phyloP scores from a whole-genome alignment of 805 yeast species.

The Wickerhamiella hasegawae region DNA sequence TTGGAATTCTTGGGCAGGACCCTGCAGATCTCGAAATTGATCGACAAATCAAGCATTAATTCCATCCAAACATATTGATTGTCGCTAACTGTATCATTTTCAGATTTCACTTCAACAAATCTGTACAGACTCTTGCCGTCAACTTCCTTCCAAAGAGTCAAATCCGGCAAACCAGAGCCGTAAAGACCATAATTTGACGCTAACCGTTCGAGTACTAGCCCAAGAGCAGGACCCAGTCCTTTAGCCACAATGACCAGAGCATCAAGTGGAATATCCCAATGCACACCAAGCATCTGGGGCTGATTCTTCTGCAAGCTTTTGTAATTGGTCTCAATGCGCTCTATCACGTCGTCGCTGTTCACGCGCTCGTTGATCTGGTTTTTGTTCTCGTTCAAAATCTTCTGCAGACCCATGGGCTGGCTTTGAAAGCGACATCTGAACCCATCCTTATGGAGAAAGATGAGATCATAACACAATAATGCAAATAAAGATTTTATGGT shows the following conservation, averaged over 20 bases:
- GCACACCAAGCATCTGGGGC: slow-evolving; percentile 18
- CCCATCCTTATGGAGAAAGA: slow-evolving; percentile 17
- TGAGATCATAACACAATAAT: slow-evolving; percentile 19
- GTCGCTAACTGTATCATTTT: slow-evolving; percentile 23
- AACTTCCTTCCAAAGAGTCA: slow-evolving; percentile 19
- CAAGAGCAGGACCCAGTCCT: slow-evolving; percentile 7
- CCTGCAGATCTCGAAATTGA: slow-evolving; percentile 21
- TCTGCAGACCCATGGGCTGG: slow-evolving; percentile 19
- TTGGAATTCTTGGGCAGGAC: slow-evolving; percentile 2
- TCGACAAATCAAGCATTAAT: slow-evolving; percentile 15
- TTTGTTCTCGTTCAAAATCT: slow-evolving; percentile 13
- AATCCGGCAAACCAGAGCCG: slow-evolving; percentile 23
- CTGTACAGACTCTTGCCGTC: slow-evolving; percentile 7
- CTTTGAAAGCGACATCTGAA: slow-evolving; percentile 22
- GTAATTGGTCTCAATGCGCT: background rate
- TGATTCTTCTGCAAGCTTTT: slow-evolving; percentile 7
- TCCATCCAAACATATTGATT: slow-evolving; percentile 24
- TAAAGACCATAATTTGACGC: slow-evolving; percentile 13
- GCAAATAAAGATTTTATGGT: slow-evolving; percentile 18
- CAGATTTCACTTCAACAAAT: slow-evolving; percentile 24
- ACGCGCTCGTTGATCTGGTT: slow-evolving; percentile 15
- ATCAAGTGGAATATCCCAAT: slow-evolving; percentile 16
- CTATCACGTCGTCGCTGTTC: slow-evolving; percentile 7
- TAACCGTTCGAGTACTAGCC: slow-evolving; percentile 6
- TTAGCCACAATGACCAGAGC: slow-evolving; percentile 4